Conservation (phyloP, 306 rosid species). For the Leucaena leucocephala region DNA sequence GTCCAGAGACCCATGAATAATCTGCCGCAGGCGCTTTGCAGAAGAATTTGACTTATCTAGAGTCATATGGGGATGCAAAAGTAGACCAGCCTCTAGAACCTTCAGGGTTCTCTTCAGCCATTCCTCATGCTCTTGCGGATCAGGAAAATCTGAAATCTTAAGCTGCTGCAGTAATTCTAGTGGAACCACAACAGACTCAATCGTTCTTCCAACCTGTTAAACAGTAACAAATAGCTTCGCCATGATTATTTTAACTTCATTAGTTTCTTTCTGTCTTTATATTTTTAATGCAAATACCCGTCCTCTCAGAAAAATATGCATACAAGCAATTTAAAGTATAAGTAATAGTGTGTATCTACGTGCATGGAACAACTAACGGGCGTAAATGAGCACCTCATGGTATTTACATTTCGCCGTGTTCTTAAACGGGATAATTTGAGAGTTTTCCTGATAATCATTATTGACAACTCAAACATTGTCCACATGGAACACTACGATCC, state of each 20-base stretch:
- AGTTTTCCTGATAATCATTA: not conserved
- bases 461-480: not conserved
- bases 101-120: conserved; percentile 90
- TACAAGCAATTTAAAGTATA: conserved; percentile 11
- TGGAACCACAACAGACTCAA: conserved; percentile 93
- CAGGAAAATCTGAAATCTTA: conserved; percentile 82
- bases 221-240: conserved; percentile 25
- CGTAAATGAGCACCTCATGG: not conserved
- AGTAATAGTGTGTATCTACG: not conserved
- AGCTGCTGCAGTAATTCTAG: conserved; percentile 95
- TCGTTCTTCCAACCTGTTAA: conserved; percentile 87
- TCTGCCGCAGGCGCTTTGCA: conserved; percentile 77
- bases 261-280: not conserved
- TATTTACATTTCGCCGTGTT: conserved; percentile 17
- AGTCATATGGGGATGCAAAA: conserved; percentile 78
- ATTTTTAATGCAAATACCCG: not conserved
- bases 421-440: not conserved
- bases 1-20: conserved; percentile 76
- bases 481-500: not conserved
- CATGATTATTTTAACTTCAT: conserved; percentile 15
- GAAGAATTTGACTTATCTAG: conserved; percentile 73
- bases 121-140: conserved; percentile 74
- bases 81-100: conserved; percentile 94
- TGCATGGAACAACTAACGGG: not conserved
- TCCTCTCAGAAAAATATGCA: conserved; percentile 11